Base-by-base conservation (phyloP, 129 eudicot genomes). In the Pittosporum tobira region DNA sequence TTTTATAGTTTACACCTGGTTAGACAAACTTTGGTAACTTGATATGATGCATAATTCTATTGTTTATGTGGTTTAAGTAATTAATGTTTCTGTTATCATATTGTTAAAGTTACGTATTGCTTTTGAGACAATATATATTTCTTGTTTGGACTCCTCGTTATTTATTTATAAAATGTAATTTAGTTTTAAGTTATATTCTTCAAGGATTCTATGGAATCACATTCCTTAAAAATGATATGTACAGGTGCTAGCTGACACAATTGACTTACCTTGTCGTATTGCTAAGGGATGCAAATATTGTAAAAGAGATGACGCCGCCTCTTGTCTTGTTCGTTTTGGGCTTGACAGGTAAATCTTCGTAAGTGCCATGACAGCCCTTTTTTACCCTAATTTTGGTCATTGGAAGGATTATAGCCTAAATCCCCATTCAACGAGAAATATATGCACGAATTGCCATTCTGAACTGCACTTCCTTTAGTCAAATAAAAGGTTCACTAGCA, bases 201-300 rank as follows among this genome's bases (percentile, higher is more conserved):
- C 43, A 26, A 46, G 1, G 29, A 22, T 52, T 31, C 23, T 7
- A 15, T 4, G 19, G 16, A 44, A 24, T 57, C 59, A 29, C 59
- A 14, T 58, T n/a, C 26, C 61, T 44, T 57, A 15, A 58, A 48
- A 29, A 29, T 45, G 71, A 67, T 11, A 49, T 49, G 25, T 51
- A 60, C 79, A 90, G 97, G 94, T 80, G 59, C 82, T 90, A 61
- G 97, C 97, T 55, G 97, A 90, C 52, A 56, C 75, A 61, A 83
- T 90, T 59, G 75, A 80, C 48, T 70, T 88, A 67, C 96, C 96
- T 16, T 88, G 96, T 62, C 90, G 94, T 66, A 81, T 88, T 63
- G 94, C 94, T 31, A 84, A 72, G 63, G 96, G 96, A 27, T 88
- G 96, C 73, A 81, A 61, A 70, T 84, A 81, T 70, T 88, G 96